A percentile compares a stretch with the other conserved stretches of the same genome.
Evolutionary conservation across 768 basidiomycete genomes (phyloP).

Genomic region (Tulasnella sp.): DNA sequence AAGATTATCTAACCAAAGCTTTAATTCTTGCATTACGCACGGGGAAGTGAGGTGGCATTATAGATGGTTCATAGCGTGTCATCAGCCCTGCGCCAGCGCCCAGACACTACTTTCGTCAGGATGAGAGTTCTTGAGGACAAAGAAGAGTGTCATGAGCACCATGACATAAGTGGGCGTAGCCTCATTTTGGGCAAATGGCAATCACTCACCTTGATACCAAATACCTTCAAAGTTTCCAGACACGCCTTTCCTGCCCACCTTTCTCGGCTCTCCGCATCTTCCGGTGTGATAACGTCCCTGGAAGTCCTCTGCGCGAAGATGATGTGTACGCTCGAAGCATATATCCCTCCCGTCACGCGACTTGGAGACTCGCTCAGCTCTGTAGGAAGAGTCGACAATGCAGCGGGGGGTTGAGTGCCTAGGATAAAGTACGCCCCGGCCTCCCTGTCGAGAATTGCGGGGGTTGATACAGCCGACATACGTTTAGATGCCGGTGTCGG

Average conservation of each 20-base stretch:
- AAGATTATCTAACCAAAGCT: too few relatives aligned
- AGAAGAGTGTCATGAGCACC: too few relatives aligned
- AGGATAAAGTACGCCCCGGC: slow-evolving; percentile 18
- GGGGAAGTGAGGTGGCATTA: too few relatives aligned
- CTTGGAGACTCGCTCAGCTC: neutral
- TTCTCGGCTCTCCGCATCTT: slow-evolving; percentile 49
- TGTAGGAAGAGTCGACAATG: neutral
- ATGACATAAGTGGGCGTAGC: too few relatives aligned
- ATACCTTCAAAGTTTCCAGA: slow-evolving; percentile 43
- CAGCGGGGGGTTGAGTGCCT: slow-evolving; percentile 1
- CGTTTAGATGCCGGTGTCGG: slow-evolving; percentile 17
- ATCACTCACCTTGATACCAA: slow-evolving; percentile 22
- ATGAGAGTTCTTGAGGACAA: neutral
- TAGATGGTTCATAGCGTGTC: too few relatives aligned
- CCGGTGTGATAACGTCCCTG: slow-evolving; percentile 63
- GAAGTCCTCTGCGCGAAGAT: slow-evolving; percentile 69
- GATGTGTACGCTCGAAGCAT: slow-evolving; percentile 73
- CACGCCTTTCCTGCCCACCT: slow-evolving; percentile 35
- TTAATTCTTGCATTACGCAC: too few relatives aligned
- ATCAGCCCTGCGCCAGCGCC: too few relatives aligned
- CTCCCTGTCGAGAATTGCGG: slow-evolving; percentile 18
- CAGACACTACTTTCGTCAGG: neutral
- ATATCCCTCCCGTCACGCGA: slow-evolving; percentile 32
- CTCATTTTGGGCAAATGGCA: too few relatives aligned
- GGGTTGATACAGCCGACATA: slow-evolving; percentile 15